Conservation (phyloP, 805 yeast genomes). For the Saccharomycopsis fodiens region DNA sequence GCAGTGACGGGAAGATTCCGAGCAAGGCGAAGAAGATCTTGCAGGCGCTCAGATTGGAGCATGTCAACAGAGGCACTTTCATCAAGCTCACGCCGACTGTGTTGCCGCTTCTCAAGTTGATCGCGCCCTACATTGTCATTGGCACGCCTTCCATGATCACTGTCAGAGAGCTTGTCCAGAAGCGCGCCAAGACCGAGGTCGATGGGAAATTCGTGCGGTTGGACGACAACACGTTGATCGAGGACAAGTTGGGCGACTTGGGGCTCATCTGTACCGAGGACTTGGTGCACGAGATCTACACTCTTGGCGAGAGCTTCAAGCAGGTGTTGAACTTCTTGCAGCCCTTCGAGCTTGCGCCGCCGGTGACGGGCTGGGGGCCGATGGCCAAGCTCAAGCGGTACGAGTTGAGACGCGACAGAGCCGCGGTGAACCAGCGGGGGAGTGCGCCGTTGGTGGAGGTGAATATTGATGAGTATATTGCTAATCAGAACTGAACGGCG, state of each 20-base stretch:
- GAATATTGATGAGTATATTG: conserved; percentile 63
- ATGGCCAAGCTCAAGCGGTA: conserved; percentile 59
- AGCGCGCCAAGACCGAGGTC: conserved; percentile 55
- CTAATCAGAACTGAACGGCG: conserved; percentile 48
- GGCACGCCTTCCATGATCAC: conserved; percentile 72
- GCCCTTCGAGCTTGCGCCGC: conserved; percentile 64
- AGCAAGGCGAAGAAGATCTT: conserved; percentile 53
- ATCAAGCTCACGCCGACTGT: conserved; percentile 54
- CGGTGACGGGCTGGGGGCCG: conserved; percentile 70
- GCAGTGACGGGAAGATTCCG: conserved; percentile 58
- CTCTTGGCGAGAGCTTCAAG: conserved; percentile 60
- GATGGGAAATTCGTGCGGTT: conserved; percentile 38
- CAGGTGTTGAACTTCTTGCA: conserved; percentile 51
- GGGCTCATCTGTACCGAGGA: conserved; percentile 79
- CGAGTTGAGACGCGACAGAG: conserved; percentile 43
- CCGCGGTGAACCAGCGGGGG: conserved; percentile 48
- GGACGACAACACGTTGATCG: conserved; percentile 70
- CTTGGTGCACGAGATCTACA: conserved; percentile 59
- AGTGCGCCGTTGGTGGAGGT: conserved; percentile 61
- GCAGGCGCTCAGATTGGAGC: conserved; percentile 50
- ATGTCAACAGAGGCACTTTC: conserved; percentile 63
- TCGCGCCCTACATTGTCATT: conserved; percentile 65
- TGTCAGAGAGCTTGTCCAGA: conserved; percentile 65
- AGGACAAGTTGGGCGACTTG: conserved; percentile 59
- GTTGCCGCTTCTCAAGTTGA: conserved; percentile 54